Percentiles rank a stretch among this genome's conserved stretches.
Conservation (phyloP, 257 asterid species). For the Plectranthus barbatus region DNA sequence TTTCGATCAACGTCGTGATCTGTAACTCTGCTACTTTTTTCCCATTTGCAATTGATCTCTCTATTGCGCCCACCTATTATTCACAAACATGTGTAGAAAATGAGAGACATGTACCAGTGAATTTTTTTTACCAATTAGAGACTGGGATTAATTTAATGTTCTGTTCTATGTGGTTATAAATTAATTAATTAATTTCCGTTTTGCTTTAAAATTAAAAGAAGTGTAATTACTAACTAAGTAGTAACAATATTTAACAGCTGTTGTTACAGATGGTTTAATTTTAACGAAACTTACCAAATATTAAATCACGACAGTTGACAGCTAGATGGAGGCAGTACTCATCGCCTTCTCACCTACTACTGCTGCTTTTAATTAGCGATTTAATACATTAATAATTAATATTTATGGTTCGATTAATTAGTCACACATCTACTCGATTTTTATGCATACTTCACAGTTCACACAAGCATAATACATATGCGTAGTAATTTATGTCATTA, state of each 20-base stretch:
- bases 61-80: conserved; percentile 38
- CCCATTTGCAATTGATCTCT: conserved; percentile 54
- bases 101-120: no score
- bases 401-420: no score
- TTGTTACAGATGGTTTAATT: not conserved
- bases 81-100: not conserved
- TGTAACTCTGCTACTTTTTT: conserved; percentile 55
- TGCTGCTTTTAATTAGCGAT: no score
- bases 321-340: conserved; percentile 2
- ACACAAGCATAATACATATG: no score
- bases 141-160: no score
- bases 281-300: not conserved
- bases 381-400: no score
- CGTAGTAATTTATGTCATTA: not conserved
- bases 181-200: no score
- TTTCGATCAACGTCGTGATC: conserved; percentile 58
- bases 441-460: not conserved
- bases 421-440: no score
- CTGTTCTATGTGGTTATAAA: no score
- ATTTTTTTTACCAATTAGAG: no score
- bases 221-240: no score
- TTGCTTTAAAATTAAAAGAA: no score
- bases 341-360: conserved; percentile 3
- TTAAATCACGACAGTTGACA: not conserved
- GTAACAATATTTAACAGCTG: not conserved